A percentile compares a stretch with the other conserved stretches of the same genome.
These are phyloP conservation scores for Elongisporangium prolatum DNA, from an alignment of 352 stramenopile species.

Conservation along the genomic window DNA sequence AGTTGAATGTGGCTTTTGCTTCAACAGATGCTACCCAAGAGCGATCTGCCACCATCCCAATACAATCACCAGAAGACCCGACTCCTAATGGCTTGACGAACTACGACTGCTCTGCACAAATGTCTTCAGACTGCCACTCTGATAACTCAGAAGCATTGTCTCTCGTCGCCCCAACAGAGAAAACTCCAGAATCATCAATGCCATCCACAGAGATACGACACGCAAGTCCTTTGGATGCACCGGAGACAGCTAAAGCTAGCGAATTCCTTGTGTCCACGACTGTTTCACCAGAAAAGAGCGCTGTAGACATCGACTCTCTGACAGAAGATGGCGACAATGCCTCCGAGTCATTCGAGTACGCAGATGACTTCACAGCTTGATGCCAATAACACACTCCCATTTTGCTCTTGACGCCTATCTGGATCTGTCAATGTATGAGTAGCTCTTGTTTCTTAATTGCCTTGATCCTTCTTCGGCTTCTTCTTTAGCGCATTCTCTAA, in stretches of 20 bases:
- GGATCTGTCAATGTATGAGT: not conserved
- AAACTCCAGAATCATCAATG: not conserved
- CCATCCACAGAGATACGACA: not conserved
- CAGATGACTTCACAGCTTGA: not conserved
- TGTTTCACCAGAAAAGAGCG: not conserved
- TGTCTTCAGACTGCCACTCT: not conserved
- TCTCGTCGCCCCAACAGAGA: not conserved
- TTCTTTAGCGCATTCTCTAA: constrained; percentile 48
- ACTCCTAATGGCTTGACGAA: not conserved
- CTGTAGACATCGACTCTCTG: not conserved
- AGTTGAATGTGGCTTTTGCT: not conserved
- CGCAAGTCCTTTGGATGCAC: not conserved
- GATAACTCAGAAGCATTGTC: not conserved
- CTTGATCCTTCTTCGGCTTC: constrained; percentile 16
- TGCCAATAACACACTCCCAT: not conserved
- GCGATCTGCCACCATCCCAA: not conserved
- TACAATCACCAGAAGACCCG: not conserved
- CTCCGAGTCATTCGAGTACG: not conserved
- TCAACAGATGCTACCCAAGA: not conserved
- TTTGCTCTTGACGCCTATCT: not conserved
- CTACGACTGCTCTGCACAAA: not conserved
- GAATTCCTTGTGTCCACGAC: not conserved
- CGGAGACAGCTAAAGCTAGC: not conserved
- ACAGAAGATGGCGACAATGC: not conserved
- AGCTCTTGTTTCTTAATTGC: not conserved